A percentile compares a stretch with the other conserved stretches of the same genome.
Conservation (phyloP, 768 basidiomycete species). For the Auriculariales sp. region DNA sequence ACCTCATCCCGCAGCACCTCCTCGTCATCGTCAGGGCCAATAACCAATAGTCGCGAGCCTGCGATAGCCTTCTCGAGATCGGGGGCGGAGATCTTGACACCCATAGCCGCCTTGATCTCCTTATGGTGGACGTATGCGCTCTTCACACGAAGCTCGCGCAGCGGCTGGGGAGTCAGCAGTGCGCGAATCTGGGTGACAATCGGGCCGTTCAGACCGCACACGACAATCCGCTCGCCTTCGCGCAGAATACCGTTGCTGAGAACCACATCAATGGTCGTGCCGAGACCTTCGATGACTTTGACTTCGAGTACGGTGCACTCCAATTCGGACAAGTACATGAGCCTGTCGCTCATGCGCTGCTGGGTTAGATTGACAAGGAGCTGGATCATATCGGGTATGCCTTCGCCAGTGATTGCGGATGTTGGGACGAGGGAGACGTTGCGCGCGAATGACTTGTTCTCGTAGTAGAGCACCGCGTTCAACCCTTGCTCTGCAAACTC, state of each 20-base stretch:
- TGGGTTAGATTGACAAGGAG: conserved; percentile 93
- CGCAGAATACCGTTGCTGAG: conserved; percentile 84
- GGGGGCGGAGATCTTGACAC: conserved; percentile 88
- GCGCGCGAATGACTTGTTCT: conserved; percentile 88
- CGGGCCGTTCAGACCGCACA: conserved; percentile 94
- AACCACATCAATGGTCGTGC: conserved; percentile 94
- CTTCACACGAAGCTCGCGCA: conserved; percentile 93
- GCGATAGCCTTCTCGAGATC: conserved; percentile 98
- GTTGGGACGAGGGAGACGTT: conserved; percentile 96
- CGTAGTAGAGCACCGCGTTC: conserved; percentile 90
- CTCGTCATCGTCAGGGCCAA: conserved; percentile 92
- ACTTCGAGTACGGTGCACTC: conserved; percentile 98
- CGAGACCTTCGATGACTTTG: conserved; percentile 95
- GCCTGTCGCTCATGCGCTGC: conserved; percentile 89
- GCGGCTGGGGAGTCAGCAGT: conserved; percentile 86
- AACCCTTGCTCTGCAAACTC: conserved; percentile 97
- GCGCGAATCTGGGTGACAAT: conserved; percentile 93
- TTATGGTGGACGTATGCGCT: conserved; percentile 95
- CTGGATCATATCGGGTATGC: conserved; percentile 99
- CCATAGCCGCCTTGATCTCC: conserved; percentile 90
- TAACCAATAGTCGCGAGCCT: conserved; percentile 84
- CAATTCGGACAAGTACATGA: conserved; percentile 96
- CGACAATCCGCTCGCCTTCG: conserved; percentile 88
- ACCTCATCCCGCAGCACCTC: conserved; percentile 89
- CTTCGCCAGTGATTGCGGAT: conserved; percentile 95